Base-by-base conservation (phyloP, 78 protist species). In the Chrysochromulina tobinii region DNA sequence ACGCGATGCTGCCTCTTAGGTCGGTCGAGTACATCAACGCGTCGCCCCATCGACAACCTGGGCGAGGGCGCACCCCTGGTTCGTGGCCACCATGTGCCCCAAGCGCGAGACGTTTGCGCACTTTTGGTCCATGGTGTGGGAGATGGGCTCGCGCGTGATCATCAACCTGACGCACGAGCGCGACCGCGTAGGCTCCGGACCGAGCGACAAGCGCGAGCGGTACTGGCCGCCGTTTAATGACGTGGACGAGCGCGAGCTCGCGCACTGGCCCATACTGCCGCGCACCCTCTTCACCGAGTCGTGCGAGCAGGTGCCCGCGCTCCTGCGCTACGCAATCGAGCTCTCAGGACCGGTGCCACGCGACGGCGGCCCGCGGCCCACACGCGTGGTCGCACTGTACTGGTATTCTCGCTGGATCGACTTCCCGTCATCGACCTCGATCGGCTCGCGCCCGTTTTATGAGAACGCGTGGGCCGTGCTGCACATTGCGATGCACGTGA, bases 21-120 rank as follows among this genome's bases (percentile, higher is more conserved):
- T 20, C 59, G 12, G 84, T 75, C 11, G 84, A 48, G 20, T 75
- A 75, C 84, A 75, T 75, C 59, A 75, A 75, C 84, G 84, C 84
- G 25, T 18, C 84, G 25, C 59, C 84, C 84, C 7, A 75, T 75
- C 58, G 84, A 75, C 84, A 50, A 75, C 84, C 84, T 75, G 25
- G 79, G 79, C 53, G 53, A 23, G 53, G 51, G 27, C 23, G 51
- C 51, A 51, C 84, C 84, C 84, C 8, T 4, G 38, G 18, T 75
- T 75, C 57, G 58, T 75, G 14, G 84, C 84, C 58, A 75, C 84
- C 12, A 75, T 75, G 84, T 75, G 84, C 84, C 84, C 84, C 5
- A 75, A 51, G 84, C 84, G 57, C 27, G 2, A 9, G 14, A 75
- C 84, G 58, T 51, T 75, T 11, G 57, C 8, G n/a, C 84, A 75